Base-by-base conservation (phyloP, 1,284 basidiomycete genomes). In the Mycena citricolor region DNA sequence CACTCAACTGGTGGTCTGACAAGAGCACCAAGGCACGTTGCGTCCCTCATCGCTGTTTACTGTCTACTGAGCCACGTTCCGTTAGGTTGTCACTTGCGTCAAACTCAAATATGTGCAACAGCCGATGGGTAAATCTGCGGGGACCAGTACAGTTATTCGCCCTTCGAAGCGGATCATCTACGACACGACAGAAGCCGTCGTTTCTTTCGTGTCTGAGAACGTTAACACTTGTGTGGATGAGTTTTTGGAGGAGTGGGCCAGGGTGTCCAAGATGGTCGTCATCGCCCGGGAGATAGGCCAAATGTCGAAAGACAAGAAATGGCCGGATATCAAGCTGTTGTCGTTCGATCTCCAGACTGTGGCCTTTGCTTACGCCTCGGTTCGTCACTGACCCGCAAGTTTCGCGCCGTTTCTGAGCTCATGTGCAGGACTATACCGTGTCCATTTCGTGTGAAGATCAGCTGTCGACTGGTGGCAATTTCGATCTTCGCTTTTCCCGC, bases 281-380 rank as follows among this genome's bases (percentile, higher is more conserved):
- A 90, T 97, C 45, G 90, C 91, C 5, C 79, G 90, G 52, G 90
- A 94, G 71, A 90, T 94, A 30, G 86, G 85, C 8, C 83, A 88
- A 57, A 86, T 93, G 78, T 78, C 84, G 32, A 81, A 83, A 54
- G 72, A 75, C 51, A 79, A 76, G 48, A 69, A 72, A 19, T 91
- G 86, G 80, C 66, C 68, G 20, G 88, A 87, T 60, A 77, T 94
- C 30, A 74, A 79, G 36, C 67, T 94, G 44, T 71, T 93, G 43
- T 90, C 88, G 2, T 94, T 94, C 61, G 90, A 94, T 62, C 66
- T 94, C 13, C 88, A 90, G 56, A 90, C 89, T 1, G 90, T 92
- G n/a, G 86, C 90, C 56, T 86, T 94, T 60, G 79, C 81, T 4
- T 93, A 93, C 59, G 75, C 82, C 10, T 67, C 67, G 39, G 83